Percentiles rank a stretch among this genome's conserved stretches.
These are phyloP conservation scores for Durusdinium trenchii DNA, from an alignment of 73 alveolate species.

Conservation along the genomic window DNA sequence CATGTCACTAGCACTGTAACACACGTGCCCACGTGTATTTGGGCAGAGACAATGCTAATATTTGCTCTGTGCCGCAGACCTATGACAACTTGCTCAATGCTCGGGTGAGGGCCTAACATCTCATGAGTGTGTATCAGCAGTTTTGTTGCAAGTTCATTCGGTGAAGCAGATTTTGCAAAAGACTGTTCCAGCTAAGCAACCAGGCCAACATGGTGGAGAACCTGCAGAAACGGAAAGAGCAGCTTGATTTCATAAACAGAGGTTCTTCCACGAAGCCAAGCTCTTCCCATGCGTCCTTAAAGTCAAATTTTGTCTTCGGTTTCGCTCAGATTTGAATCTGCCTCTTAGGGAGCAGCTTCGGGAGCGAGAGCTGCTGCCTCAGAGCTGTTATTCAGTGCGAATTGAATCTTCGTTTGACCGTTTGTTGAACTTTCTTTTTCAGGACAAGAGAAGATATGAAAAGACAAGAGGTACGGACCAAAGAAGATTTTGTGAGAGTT, in stretches of 20 bases:
- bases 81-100: conserved; percentile 44
- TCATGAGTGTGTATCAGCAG: background rate
- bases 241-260: too few species aligned
- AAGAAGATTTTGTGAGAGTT: too few species aligned
- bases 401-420: background rate
- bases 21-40: background rate
- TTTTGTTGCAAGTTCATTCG: background rate
- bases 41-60: background rate
- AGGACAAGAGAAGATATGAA: conserved; percentile 30
- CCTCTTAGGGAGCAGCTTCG: background rate
- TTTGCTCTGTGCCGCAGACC: conserved; percentile 7
- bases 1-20: background rate
- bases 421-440: background rate
- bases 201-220: too few species aligned
- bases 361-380: conserved; percentile 5
- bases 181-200: too few species aligned
- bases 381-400: background rate
- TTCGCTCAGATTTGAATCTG: too few species aligned
- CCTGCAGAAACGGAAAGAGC: conserved; percentile 40
- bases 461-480: conserved; percentile 32
- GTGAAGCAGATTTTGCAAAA: too few species aligned
- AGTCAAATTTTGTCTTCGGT: too few species aligned
- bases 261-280: too few species aligned
- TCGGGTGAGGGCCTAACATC: background rate
- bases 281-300: too few species aligned